Conservation (phyloP, 139 green algal species). For the Eudorina sp. region DNA sequence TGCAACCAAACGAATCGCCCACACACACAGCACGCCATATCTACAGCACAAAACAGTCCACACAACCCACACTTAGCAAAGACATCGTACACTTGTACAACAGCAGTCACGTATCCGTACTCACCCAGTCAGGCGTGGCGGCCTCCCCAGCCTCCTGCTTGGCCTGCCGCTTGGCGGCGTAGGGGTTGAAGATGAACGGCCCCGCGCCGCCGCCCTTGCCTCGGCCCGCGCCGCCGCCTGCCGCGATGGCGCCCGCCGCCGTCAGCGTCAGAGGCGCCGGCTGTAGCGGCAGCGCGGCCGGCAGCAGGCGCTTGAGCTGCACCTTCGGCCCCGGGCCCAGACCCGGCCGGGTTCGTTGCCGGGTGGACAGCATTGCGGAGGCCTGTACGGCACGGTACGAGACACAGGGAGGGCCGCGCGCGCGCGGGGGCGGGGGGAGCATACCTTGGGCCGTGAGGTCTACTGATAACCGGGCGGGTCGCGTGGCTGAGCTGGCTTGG, state of each 20-base stretch:
- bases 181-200: slow-evolving; percentile 85
- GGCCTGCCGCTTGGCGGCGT: slow-evolving; percentile 62
- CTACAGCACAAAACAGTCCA: too few species aligned
- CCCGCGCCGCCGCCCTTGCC: slow-evolving; percentile 5
- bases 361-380: slow-evolving; percentile 33
- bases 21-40: too few species aligned
- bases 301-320: slow-evolving; percentile 50
- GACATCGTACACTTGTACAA: too few species aligned
- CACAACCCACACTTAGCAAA: too few species aligned
- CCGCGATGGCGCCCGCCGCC: slow-evolving; percentile 6
- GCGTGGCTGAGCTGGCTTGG: too few species aligned
- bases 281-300: slow-evolving; percentile 37
- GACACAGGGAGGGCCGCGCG: too few species aligned
- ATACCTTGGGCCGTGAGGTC: too few species aligned
- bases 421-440: too few species aligned
- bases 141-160: slow-evolving; percentile 24
- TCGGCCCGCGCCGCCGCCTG: background rate
- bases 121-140: slow-evolving; percentile 16
- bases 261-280: background rate
- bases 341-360: slow-evolving; percentile 36
- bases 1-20: too few species aligned
- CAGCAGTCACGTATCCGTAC: too few species aligned
- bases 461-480: too few species aligned
- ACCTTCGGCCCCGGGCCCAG: slow-evolving; percentile 58
- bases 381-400: slow-evolving; percentile 44